A percentile compares a stretch with the other conserved stretches of the same genome.
These are phyloP conservation scores for Dioscorea zingiberensis DNA, from an alignment of 106 monocot species.

Conservation along the genomic window DNA sequence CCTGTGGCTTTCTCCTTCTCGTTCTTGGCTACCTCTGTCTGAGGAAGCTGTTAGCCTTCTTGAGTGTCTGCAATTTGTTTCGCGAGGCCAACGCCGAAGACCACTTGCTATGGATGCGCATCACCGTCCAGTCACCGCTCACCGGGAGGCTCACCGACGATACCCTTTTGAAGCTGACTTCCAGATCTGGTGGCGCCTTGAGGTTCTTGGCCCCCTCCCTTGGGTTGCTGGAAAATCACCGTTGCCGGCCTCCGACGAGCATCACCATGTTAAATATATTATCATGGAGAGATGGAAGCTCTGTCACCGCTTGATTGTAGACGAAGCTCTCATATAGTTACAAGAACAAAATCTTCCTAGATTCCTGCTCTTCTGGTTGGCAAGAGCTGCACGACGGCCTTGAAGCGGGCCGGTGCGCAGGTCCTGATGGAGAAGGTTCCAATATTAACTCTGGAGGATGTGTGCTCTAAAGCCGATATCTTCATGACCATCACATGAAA, in stretches of 20 bases:
- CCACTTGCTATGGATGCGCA: slow-evolving; percentile 53
- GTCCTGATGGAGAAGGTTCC: too few species aligned
- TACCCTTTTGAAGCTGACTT: slow-evolving; percentile 30
- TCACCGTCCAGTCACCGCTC: slow-evolving; percentile 55
- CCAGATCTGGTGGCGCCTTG: slow-evolving; percentile 46
- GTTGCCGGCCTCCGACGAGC: slow-evolving; percentile 56
- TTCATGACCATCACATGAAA: too few species aligned
- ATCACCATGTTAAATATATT: too few species aligned
- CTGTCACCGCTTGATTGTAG: too few species aligned
- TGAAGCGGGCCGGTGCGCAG: too few species aligned
- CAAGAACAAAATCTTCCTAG: too few species aligned
- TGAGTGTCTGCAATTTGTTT: slow-evolving; percentile 40
- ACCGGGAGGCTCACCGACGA: slow-evolving; percentile 58
- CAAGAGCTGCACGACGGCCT: too few species aligned
- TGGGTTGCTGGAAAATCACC: slow-evolving; percentile 51
- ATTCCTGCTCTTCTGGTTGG: too few species aligned
- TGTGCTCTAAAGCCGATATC: too few species aligned
- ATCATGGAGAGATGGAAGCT: too few species aligned
- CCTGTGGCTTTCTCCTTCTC: slow-evolving; percentile 52
- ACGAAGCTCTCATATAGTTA: too few species aligned
- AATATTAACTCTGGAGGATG: too few species aligned
- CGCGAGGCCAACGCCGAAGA: slow-evolving; percentile 53
- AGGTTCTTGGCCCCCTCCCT: slow-evolving; percentile 36
- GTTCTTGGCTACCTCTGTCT: slow-evolving; percentile 61
- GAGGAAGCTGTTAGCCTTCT: slow-evolving; percentile 51